Evolutionary conservation across 495 filamentous ascomycete genomes (phyloP).

Genomic region (Penicillium daleae): DNA sequence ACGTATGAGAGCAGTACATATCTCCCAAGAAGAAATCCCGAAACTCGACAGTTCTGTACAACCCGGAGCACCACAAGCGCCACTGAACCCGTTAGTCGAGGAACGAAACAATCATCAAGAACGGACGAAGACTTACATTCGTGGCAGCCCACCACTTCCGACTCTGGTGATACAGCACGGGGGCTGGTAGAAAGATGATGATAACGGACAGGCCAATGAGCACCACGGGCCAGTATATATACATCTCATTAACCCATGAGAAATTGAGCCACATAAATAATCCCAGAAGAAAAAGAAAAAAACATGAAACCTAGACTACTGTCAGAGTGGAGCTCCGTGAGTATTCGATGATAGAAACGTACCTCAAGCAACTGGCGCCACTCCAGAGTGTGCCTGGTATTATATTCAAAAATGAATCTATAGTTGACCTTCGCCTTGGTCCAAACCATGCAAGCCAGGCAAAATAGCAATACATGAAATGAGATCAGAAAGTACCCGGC

Average conservation of each 20-base stretch:
- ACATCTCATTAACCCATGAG: constrained; percentile 67
- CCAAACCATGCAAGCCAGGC: constrained; percentile 81
- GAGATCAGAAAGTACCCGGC: constrained; percentile 81
- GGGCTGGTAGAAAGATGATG: constrained; percentile 75
- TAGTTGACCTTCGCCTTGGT: constrained; percentile 86
- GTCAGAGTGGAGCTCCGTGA: constrained; percentile 18
- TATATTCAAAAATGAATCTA: constrained; percentile 94
- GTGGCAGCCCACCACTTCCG: constrained; percentile 84
- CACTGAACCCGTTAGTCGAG: constrained; percentile 59
- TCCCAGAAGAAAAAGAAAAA: constrained; percentile 78
- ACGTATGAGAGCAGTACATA: constrained; percentile 94
- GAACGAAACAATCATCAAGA: background rate
- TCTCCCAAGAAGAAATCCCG: constrained; percentile 97
- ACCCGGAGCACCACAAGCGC: constrained; percentile 79
- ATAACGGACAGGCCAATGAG: constrained; percentile 67
- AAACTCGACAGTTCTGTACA: constrained; percentile 88
- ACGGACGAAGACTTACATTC: constrained; percentile 61
- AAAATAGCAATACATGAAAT: constrained; percentile 74
- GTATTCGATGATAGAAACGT: constrained; percentile 10
- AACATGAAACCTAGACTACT: constrained; percentile 63
- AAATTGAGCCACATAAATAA: constrained; percentile 89
- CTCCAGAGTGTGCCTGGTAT: constrained; percentile 79
- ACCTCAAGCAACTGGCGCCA: constrained; percentile 87
- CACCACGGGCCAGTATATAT: constrained; percentile 86
- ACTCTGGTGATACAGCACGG: constrained; percentile 73